Evolutionary conservation across 2,329 filamentous ascomycete species (phyloP).

Genomic region (Apiospora rasikravindrae): DNA sequence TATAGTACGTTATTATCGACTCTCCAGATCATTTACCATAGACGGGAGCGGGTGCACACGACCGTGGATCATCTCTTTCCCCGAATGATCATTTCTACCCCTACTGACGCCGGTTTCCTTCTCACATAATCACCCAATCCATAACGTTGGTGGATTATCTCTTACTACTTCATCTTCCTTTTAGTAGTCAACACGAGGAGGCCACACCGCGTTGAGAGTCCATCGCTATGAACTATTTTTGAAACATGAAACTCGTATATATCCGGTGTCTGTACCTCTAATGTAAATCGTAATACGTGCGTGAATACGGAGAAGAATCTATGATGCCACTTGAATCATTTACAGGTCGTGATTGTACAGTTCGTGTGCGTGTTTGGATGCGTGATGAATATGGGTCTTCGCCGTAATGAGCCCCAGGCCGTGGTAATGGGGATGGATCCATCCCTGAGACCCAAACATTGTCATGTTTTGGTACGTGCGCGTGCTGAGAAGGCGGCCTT

Average conservation of each 20-base stretch:
- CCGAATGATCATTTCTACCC: background rate
- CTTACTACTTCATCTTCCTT: background rate
- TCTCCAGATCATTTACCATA: background rate
- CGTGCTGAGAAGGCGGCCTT: background rate
- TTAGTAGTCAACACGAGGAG: background rate
- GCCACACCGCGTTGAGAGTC: background rate
- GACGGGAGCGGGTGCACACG: background rate
- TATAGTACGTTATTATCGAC: background rate
- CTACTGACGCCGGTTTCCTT: too few relatives aligned
- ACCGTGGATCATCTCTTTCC: background rate
- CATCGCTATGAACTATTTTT: too few relatives aligned
- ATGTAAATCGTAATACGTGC: slow-evolving; percentile 1
- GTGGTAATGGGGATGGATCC: background rate
- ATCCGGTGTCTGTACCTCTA: background rate
- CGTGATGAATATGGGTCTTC: background rate
- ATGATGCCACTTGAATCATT: slow-evolving; percentile 7
- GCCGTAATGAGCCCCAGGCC: background rate
- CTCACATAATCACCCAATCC: background rate
- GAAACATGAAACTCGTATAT: background rate
- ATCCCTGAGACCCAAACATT: background rate
- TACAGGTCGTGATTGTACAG: slow-evolving; percentile 5
- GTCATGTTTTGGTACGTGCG: background rate
- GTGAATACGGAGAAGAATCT: background rate
- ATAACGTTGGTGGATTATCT: background rate
- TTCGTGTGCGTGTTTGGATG: background rate